Base-by-base conservation (phyloP, 441 rosid genomes). In the Mallotus repandus region DNA sequence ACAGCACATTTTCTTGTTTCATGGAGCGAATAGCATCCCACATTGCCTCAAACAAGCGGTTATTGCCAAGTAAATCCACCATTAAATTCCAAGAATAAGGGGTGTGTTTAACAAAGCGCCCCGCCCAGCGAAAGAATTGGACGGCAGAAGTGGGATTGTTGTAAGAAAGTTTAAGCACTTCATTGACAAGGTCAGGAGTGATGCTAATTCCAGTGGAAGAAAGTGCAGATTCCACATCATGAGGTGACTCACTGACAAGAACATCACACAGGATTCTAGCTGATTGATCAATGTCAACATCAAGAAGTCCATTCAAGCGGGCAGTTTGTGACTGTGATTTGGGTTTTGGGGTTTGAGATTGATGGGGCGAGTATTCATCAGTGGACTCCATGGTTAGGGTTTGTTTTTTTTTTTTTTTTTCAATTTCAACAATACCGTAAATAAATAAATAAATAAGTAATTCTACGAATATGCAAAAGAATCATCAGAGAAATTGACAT, bases 21-120 rank as follows among this genome's bases (percentile, higher is more conserved):
- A 86, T 86, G 45, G 88, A 80, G 46, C 88, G 86, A 55, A 89
- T 46, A 0, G 85, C 86, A 21, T 85, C 89, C 91, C 91, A 87
- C 91, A 89, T 89, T 18, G 81, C 69, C 41, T 84, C 90, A n/a
- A 84, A 89, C 2, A 76, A 75, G 7, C 59, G 76, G 72, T 81
- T 89, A 75, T 81, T 83, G 4, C 91, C 94, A 0, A 89, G 88
- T 66, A 89, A 55, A 77, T 89, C 90, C 7, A 89, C 89, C 80
- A 89, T 78, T 22, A 86, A 76, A 66, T 85, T 87, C 91, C 94
- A 87, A 1, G 84, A 79, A 7, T 53, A 72, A 2, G 80, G 55
- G 19, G 83, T 69, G 46, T 78, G 88, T 77, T 80, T 82, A 69
- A 46, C 79, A 45, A 58, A 48, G 14, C 75, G 18, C 7, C 87